A percentile compares a stretch with the other conserved stretches of the same genome.
Evolutionary conservation across 2,329 filamentous ascomycete species (phyloP).

Genomic region (Venturia nashicola): DNA sequence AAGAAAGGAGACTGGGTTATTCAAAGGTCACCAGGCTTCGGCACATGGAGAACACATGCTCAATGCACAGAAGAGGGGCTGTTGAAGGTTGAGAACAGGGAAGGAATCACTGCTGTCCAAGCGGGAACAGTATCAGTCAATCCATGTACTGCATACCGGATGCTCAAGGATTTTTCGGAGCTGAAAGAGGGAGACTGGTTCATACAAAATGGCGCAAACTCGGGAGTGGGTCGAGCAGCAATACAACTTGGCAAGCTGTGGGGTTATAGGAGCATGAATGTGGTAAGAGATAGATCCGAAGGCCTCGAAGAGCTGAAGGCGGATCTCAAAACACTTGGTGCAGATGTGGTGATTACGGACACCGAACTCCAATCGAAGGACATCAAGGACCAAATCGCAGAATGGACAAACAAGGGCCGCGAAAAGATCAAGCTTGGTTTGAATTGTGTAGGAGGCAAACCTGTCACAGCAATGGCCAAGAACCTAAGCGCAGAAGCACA

Average conservation of each 20-base stretch:
- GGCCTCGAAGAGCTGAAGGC: slow-evolving; percentile 53
- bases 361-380: slow-evolving; percentile 47
- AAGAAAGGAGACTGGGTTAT: slow-evolving; percentile 86
- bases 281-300: slow-evolving; percentile 62
- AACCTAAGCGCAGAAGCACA: slow-evolving; percentile 53
- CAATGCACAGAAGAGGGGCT: slow-evolving; percentile 50
- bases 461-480: slow-evolving; percentile 67
- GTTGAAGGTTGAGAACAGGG: slow-evolving; percentile 56
- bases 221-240: slow-evolving; percentile 78
- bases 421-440: slow-evolving; percentile 66
- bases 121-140: slow-evolving; percentile 86
- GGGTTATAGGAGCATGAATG: slow-evolving; percentile 84
- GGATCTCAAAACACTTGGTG: slow-evolving; percentile 49
- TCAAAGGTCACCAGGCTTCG: slow-evolving; percentile 69
- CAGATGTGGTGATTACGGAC: slow-evolving; percentile 51
- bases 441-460: slow-evolving; percentile 89
- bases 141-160: slow-evolving; percentile 86
- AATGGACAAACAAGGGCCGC: slow-evolving; percentile 58
- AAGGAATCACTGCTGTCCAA: slow-evolving; percentile 61
- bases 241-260: slow-evolving; percentile 79
- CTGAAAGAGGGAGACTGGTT: slow-evolving; percentile 76
- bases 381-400: slow-evolving; percentile 48
- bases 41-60: slow-evolving; percentile 91
- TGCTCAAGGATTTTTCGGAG: slow-evolving; percentile 68
- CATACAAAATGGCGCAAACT: slow-evolving; percentile 94